Conservation (phyloP, 2,329 filamentous ascomycete species). For the Aspergillus brasiliensis region DNA sequence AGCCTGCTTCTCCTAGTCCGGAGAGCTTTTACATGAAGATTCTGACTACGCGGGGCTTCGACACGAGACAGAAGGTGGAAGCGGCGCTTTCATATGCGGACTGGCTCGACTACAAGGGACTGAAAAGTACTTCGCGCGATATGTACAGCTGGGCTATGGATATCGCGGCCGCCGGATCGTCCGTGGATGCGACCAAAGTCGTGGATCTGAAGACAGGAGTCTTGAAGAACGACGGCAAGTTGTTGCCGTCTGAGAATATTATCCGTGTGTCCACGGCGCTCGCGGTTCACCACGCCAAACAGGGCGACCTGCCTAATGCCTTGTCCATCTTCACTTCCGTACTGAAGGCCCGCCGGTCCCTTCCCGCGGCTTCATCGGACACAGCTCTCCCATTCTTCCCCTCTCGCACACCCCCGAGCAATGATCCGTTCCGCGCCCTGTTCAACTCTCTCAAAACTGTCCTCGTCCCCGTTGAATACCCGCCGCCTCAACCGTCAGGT, state of each 20-base stretch:
- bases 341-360: slow-evolving; percentile 70
- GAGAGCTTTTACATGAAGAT: slow-evolving; percentile 81
- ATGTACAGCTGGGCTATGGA: slow-evolving; percentile 77
- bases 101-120: slow-evolving; percentile 77
- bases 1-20: slow-evolving; percentile 67
- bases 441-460: slow-evolving; percentile 46
- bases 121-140: slow-evolving; percentile 65
- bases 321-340: slow-evolving; percentile 85
- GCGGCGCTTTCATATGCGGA: slow-evolving; percentile 81
- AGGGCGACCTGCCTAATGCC: slow-evolving; percentile 66
- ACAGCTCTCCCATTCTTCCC: slow-evolving; percentile 30
- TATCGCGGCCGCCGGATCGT: slow-evolving; percentile 64
- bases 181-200: slow-evolving; percentile 47
- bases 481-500: slow-evolving; percentile 70
- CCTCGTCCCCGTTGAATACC: slow-evolving; percentile 64
- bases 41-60: slow-evolving; percentile 77
- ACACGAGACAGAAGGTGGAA: slow-evolving; percentile 74
- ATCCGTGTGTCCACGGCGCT: slow-evolving; percentile 74
- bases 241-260: slow-evolving; percentile 69
- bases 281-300: slow-evolving; percentile 74
- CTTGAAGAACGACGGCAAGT: slow-evolving; percentile 59
- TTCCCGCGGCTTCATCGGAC: slow-evolving; percentile 48
- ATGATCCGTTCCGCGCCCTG: slow-evolving; percentile 34
- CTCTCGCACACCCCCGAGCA: slow-evolving; percentile 20
- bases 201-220: slow-evolving; percentile 66